Percentiles rank a stretch among this genome's conserved stretches.
Conservation (phyloP, 352 stramenopile genomes). For the Globisporangium abappressorium region DNA sequence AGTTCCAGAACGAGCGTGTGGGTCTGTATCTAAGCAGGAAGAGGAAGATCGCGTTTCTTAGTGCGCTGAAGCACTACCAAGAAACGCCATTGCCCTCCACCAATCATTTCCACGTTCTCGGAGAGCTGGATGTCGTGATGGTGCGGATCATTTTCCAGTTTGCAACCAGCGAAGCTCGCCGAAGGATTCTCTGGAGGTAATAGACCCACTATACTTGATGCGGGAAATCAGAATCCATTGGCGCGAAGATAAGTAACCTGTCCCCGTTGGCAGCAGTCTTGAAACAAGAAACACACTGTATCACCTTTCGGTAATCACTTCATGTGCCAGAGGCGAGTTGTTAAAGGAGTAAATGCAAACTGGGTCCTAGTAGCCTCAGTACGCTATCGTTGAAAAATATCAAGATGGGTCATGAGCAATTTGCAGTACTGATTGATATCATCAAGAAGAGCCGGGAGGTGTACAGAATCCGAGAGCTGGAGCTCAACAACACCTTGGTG, state of each 20-base stretch:
- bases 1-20: not conserved
- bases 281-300: too few relatives aligned
- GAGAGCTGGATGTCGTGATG: not conserved
- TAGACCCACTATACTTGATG: too few relatives aligned
- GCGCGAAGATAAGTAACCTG: too few relatives aligned
- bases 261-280: too few relatives aligned
- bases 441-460: not conserved
- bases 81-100: not conserved
- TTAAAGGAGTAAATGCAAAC: too few relatives aligned
- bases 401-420: not conserved
- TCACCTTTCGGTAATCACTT: too few relatives aligned
- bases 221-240: too few relatives aligned
- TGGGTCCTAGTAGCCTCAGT: too few relatives aligned
- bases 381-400: not conserved
- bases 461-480: not conserved
- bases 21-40: not conserved
- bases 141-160: not conserved
- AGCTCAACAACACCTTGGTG: not conserved
- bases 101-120: not conserved
- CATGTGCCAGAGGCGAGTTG: too few relatives aligned
- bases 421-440: not conserved
- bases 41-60: not conserved
- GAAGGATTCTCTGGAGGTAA: too few relatives aligned
- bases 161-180: not conserved
- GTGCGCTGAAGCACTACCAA: not conserved